phyloP scores from a whole-genome alignment of 2,329 filamentous ascomycete genomes.

The Pseudocercospora cruenta region DNA sequence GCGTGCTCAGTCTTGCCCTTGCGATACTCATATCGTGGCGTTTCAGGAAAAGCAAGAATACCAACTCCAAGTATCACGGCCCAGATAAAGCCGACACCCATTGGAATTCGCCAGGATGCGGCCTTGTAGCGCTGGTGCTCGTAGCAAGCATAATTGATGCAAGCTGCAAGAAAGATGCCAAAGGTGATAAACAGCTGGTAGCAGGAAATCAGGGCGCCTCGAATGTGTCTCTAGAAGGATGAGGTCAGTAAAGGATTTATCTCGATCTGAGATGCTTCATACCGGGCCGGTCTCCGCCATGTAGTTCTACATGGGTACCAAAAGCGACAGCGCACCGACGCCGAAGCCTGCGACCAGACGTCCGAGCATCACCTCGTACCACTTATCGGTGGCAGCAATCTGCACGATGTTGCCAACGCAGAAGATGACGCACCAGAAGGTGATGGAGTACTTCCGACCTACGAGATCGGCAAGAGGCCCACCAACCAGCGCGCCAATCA shows the following conservation, averaged over 20 bases:
- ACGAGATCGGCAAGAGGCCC: conserved; percentile 65
- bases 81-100: conserved; percentile 62
- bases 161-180: conserved; percentile 59
- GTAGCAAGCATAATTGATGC: conserved; percentile 64
- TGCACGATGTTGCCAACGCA: conserved; percentile 68
- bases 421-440: conserved; percentile 63
- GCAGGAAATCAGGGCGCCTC: conserved; percentile 64
- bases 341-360: conserved; percentile 67
- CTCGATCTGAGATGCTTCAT: too few relatives aligned
- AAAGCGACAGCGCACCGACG: conserved; percentile 65
- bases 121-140: conserved; percentile 44
- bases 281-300: conserved; percentile 5
- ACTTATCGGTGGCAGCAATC: conserved; percentile 59
- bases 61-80: conserved; percentile 57
- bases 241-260: too few relatives aligned
- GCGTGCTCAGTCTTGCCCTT: conserved; percentile 56
- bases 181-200: conserved; percentile 70
- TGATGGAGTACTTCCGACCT: conserved; percentile 65
- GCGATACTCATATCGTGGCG: conserved; percentile 62
- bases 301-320: conserved; percentile 71
- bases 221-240: conserved; percentile 60
- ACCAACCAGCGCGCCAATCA: conserved; percentile 60
- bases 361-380: conserved; percentile 68
- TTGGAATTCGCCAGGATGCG: conserved; percentile 66
- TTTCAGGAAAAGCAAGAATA: conserved; percentile 60